A percentile compares a stretch with the other conserved stretches of the same genome.
phyloP scores from a whole-genome alignment of 805 yeast species.

The Starmera pachycereana region DNA sequence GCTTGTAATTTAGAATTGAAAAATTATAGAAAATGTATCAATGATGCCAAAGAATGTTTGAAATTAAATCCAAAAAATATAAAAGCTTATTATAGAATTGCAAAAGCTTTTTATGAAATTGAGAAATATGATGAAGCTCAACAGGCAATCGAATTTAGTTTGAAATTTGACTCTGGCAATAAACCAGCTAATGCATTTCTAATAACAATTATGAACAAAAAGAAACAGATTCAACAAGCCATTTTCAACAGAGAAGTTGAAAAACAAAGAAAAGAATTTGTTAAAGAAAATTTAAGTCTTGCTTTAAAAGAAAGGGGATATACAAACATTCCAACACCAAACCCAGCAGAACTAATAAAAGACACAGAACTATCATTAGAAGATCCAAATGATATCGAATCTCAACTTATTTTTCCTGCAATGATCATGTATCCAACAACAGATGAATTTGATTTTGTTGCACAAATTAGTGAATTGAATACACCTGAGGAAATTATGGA shows the following conservation, averaged over 20 bases:
- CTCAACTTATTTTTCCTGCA: slow-evolving; percentile 77
- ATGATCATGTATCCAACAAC: slow-evolving; percentile 72
- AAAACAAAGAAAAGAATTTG: slow-evolving; percentile 28
- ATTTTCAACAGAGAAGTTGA: slow-evolving; percentile 22
- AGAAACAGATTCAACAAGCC: slow-evolving; percentile 21
- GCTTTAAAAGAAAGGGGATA: slow-evolving; percentile 58
- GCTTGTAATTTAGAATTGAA: slow-evolving; percentile 82
- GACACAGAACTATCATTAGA: slow-evolving; percentile 47
- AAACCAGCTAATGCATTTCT: slow-evolving; percentile 40
- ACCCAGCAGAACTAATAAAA: slow-evolving; percentile 48
- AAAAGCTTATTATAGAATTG: slow-evolving; percentile 82
- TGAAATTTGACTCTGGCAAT: slow-evolving; percentile 49
- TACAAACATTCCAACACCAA: slow-evolving; percentile 34
- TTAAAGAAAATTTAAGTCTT: slow-evolving; percentile 34
- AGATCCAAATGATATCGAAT: slow-evolving; percentile 55
- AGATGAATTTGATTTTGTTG: slow-evolving; percentile 76
- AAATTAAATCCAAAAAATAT: slow-evolving; percentile 54
- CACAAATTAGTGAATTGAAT: slow-evolving; percentile 61
- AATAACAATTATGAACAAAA: slow-evolving; percentile 29
- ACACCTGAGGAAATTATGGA: slow-evolving; percentile 56
- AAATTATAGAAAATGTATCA: slow-evolving; percentile 78
- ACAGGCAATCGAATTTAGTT: slow-evolving; percentile 56
- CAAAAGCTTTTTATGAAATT: slow-evolving; percentile 65
- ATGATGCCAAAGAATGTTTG: slow-evolving; percentile 72
- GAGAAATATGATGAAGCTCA: slow-evolving; percentile 64